These are phyloP conservation scores for Naganishia antarctica DNA, from an alignment of 768 basidiomycete genomes.

Conservation along the genomic window DNA sequence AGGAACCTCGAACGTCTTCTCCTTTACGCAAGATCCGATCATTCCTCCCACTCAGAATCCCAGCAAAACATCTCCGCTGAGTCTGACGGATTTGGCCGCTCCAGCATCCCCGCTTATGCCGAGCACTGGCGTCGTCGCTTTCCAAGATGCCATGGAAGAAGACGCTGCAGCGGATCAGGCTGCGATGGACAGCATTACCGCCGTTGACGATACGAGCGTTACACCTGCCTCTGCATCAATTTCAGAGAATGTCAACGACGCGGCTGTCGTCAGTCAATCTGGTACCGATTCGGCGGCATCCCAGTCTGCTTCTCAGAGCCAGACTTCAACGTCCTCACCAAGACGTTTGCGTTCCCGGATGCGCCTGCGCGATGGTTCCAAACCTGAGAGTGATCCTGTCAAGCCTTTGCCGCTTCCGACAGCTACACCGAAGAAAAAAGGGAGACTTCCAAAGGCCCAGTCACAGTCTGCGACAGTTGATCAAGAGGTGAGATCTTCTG, in stretches of 20 bases:
- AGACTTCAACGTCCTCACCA: neutral
- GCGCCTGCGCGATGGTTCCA: neutral
- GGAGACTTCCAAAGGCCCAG: neutral
- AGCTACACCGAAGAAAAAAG: constrained; percentile 1
- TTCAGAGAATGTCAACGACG: neutral
- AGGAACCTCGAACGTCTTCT: constrained; percentile 3
- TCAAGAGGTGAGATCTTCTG: neutral
- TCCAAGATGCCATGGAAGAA: constrained; percentile 19
- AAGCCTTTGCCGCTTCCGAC: neutral
- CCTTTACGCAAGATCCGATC: constrained; percentile 7
- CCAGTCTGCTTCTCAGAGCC: constrained; percentile 4
- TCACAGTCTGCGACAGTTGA: neutral
- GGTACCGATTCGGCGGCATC: constrained; percentile 3
- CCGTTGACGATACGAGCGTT: neutral
- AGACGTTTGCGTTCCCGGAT: constrained; percentile 9
- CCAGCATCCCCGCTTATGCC: constrained; percentile 10
- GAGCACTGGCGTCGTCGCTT: constrained; percentile 2
- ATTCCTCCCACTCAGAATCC: neutral
- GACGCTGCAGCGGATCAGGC: constrained; percentile 13
- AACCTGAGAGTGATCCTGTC: neutral
- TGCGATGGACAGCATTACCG: constrained; percentile 8
- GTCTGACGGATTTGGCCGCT: constrained; percentile 4
- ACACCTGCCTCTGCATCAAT: neutral
- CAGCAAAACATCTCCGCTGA: neutral
- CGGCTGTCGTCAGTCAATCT: neutral